phyloP scores from a whole-genome alignment of 768 basidiomycete genomes.

The Mycena floridula region DNA sequence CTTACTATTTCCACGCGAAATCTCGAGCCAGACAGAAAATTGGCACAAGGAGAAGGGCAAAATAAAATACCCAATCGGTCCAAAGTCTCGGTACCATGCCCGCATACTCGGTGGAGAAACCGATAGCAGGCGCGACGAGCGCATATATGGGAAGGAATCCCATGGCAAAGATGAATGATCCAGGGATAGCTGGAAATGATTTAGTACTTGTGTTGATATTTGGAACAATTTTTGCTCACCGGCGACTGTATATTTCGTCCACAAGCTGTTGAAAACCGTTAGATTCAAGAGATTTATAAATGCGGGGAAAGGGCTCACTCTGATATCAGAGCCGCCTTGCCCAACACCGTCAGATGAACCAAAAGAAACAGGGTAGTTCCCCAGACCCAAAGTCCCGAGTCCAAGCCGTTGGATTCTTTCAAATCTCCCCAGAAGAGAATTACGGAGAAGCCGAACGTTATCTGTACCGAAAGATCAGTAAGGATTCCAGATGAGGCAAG shows the following conservation, averaged over 20 bases:
- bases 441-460: constrained; percentile 83
- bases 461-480: constrained; percentile 33
- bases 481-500: not conserved
- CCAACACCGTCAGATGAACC: constrained; percentile 90
- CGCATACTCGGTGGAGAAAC: constrained; percentile 87
- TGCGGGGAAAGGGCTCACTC: constrained; percentile 61
- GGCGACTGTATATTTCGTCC: constrained; percentile 98
- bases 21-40: constrained; percentile 82
- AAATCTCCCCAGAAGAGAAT: constrained; percentile 92
- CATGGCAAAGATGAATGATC: constrained; percentile 98
- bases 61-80: constrained; percentile 86
- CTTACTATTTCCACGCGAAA: constrained; percentile 96
- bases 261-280: constrained; percentile 52
- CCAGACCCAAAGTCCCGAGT: constrained; percentile 98
- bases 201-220: constrained; percentile 4
- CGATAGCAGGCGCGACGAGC: constrained; percentile 75
- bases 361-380: constrained; percentile 94
- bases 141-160: constrained; percentile 88
- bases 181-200: constrained; percentile 72
- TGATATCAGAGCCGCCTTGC: constrained; percentile 94
- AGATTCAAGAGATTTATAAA: not conserved
- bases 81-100: constrained; percentile 88
- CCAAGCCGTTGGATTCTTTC: constrained; percentile 71
- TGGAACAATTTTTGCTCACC: constrained; percentile 34
- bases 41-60: constrained; percentile 80